Evolutionary conservation across 768 basidiomycete species (phyloP).

Genomic region (Imleria badia): DNA sequence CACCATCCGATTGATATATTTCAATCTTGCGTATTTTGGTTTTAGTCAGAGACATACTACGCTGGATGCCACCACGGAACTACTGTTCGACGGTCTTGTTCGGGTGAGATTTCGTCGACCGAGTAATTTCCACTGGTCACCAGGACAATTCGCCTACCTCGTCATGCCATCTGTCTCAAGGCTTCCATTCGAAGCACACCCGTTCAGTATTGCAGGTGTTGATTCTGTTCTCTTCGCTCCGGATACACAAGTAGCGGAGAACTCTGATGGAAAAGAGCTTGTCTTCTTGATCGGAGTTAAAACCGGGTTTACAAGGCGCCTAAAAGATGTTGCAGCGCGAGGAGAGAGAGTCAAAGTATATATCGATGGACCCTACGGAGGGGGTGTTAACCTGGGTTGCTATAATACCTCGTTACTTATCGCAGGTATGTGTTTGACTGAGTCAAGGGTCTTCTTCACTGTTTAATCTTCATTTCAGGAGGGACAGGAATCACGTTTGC

Average conservation of each 20-base stretch:
- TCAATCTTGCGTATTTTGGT: constrained; percentile 41
- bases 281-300: constrained; percentile 56
- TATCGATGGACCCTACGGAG: constrained; percentile 59
- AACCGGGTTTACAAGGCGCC: constrained; percentile 53
- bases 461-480: constrained; percentile 27
- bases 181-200: constrained; percentile 51
- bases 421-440: constrained; percentile 36
- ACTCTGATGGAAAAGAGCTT: constrained; percentile 36
- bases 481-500: constrained; percentile 53
- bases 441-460: neutral
- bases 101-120: constrained; percentile 45
- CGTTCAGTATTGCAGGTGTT: constrained; percentile 54
- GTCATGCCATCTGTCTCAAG: constrained; percentile 44
- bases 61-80: constrained; percentile 39
- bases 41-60: constrained; percentile 17
- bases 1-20: constrained; percentile 38
- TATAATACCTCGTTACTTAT: constrained; percentile 48
- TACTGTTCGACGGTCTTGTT: constrained; percentile 43
- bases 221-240: constrained; percentile 19
- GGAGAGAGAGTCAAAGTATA: constrained; percentile 41
- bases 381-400: constrained; percentile 36
- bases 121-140: constrained; percentile 46
- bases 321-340: constrained; percentile 34
- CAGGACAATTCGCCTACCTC: constrained; percentile 55
- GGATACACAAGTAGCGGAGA: neutral